Conservation (phyloP, 805 yeast genomes). For the Isabelozyma heimii region DNA sequence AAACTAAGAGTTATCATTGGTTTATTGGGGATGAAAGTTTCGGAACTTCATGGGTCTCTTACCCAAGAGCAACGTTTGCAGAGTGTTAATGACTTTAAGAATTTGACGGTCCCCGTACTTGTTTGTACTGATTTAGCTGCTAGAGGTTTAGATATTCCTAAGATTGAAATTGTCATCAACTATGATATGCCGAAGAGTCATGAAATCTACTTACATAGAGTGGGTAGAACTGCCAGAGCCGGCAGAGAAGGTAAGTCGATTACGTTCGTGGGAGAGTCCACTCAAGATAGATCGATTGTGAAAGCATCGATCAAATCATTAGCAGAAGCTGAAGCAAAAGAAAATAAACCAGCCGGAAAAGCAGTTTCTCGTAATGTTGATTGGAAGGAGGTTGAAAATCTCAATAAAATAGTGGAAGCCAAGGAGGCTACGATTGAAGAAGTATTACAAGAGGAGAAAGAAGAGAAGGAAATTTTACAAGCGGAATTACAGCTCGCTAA, state of each 20-base stretch:
- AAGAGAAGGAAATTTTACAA: slow-evolving; percentile 76
- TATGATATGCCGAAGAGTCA: slow-evolving; percentile 93
- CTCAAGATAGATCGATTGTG: slow-evolving; percentile 87
- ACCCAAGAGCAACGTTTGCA: slow-evolving; percentile 91
- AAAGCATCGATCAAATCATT: slow-evolving; percentile 80
- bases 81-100: slow-evolving; percentile 79
- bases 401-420: slow-evolving; percentile 57
- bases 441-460: slow-evolving; percentile 81
- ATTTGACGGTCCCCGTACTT: slow-evolving; percentile 77
- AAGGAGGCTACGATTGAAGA: slow-evolving; percentile 67
- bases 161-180: slow-evolving; percentile 91
- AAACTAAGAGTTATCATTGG: slow-evolving; percentile 74
- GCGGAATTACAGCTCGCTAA: slow-evolving; percentile 91
- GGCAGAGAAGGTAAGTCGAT: slow-evolving; percentile 94
- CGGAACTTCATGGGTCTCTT: slow-evolving; percentile 80
- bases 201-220: slow-evolving; percentile 93
- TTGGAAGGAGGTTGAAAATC: slow-evolving; percentile 78
- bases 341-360: slow-evolving; percentile 41
- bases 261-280: slow-evolving; percentile 88
- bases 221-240: slow-evolving; percentile 99
- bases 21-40: slow-evolving; percentile 69
- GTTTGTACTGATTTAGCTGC: slow-evolving; percentile 98
- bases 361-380: slow-evolving; percentile 90
- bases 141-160: slow-evolving; percentile 98
- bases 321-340: slow-evolving; percentile 20